Base-by-base conservation (phyloP, 345 rosid species). In the Heritiera littoralis region DNA sequence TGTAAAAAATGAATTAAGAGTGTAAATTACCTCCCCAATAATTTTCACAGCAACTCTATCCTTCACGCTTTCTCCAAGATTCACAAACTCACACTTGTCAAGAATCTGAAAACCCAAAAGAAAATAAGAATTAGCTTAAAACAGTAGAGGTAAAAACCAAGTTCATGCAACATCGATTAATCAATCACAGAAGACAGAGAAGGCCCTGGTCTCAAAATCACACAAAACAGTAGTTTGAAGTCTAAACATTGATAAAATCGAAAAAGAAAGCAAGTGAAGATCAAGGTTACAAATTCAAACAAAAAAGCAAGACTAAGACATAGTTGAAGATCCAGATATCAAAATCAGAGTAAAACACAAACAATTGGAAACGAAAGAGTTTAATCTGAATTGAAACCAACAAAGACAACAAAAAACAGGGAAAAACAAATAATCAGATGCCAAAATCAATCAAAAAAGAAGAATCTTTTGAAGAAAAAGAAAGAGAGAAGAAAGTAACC, bases 11-110 rank as follows among this genome's bases (percentile, higher is more conserved):
- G 67, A 74, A 58, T 40, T 59, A 45, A 60, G 28, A 59, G 13
- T 28, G 64, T 41, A 65, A 49, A 45, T 78, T 87, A 94, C 98
- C 86, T 35, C 38, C 38, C 92, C 87, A 78, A 96, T 91, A 71
- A 96, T 94, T 81, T 90, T 92, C 55, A 90, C 89, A 43, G 95
- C 98, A 80, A 94, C 98, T 40, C 4, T 35, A 40, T 40, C 43
- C 94, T 96, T 96, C 45, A 94, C 99, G 54, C 99, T 96, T 67
- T 97, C 99, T 65, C 99, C 99, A 7, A 98, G 99, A 87, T 94
- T 94, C 79, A 96, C 80, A 86, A 96, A 96, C 83, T 96, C 99
- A 69, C 99, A 94, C 77, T 94, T 92, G 2, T 95, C 99, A 40
- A 92, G 91, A 86, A 96, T 96, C 99, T 96, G 86, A 82, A 79